Evolutionary conservation across 1,139 yeast species (phyloP), one percentile per base, ranked within the genome.

Genomic region (Nakaseomyces bracarensis): DNA sequence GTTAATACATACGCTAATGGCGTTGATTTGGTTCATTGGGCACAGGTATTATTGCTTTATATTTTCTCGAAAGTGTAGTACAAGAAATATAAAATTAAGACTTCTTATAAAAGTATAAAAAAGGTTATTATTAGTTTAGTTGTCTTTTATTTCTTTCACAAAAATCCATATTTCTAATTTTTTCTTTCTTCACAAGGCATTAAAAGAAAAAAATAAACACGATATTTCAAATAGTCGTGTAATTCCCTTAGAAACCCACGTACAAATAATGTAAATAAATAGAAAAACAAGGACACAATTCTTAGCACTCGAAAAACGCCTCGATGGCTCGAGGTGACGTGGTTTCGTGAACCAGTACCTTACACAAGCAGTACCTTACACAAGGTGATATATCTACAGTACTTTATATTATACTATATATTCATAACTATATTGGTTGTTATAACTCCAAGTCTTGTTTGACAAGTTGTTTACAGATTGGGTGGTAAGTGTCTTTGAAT

Each of bases 381-480:
- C 7, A 7, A 7, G 10, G 25, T 22, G 10, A 22, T 7, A 7
- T 22, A 22, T 22, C 25, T 22, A 22, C 25, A 22, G n/a, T n/a
- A n/a, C n/a, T n/a, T n/a, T n/a, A n/a, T 22, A 22, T 22, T 22
- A 10, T 7, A 22, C 10, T 22, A 22, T 22, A 7, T 22, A 22
- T 22, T 7, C 9, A 22, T 7, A 7, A 22, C 25, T 22, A 22
- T 22, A 22, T 22, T 7, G 25, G 8, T 15, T 13, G 26, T 27
- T 20, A 37, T 7, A 58, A 27, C 7, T 57, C 63, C 43, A 82
- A 65, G 61, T 86, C 96, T 63, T 85, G 87, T 54, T 71, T 74
- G 16, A 87, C 93, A 75, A 85, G 68, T 14, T 79, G 70, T 42
- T 78, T 73, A 63, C 96, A 86, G 50, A 87, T 87, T 30, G 96